Evolutionary conservation across 1,139 yeast species (phyloP), one percentile per base, ranked within the genome.

Genomic region (Geotrichum klebahnii): DNA sequence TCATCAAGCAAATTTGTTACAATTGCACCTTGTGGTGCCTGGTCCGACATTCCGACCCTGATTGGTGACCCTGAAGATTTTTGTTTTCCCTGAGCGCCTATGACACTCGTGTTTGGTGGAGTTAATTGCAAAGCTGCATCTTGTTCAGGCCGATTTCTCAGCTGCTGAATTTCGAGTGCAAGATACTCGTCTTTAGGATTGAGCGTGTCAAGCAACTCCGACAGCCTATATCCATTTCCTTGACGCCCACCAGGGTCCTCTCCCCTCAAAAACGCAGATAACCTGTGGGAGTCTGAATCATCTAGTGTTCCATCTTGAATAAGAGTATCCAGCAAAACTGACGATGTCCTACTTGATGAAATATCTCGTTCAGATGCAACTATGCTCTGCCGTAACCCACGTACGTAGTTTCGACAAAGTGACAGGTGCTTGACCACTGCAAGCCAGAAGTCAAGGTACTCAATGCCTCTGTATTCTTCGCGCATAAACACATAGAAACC

Each of bases 401-500:
- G 77, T 32, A 88, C 89, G 63, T 88, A 88, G 59, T 84, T 89
- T 57, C 90, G 83, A 70, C 97, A 92, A 34, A 90, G 74, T 55
- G 89, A 80, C 62, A 86, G 74, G 65, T 92, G 97, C 55, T 88
- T 86, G 55, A 88, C 85, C 37, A 88, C 80, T 61, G 92, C 98
- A 48, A 92, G 83, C 73, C 74, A 72, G 61, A 90, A 90, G 66
- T 90, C 97, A 47, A 90, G 74, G 63, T 87, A 90, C 63, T 90
- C 96, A 19, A 41, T 40, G 24, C 88, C 84, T 57, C 82, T 78
- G 58, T 90, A 96, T 56, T 85, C 86, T 64, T 89, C 95, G 52
- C 89, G 79, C 84, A 92, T 83, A 63, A 79, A 92, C 50, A 83
- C 81, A 65, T 92, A 92, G 67, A 90, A 92, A 1, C 94, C 81